phyloP scores from a whole-genome alignment of 2,329 filamentous ascomycete species.

The Furcasterigmium sp. region DNA sequence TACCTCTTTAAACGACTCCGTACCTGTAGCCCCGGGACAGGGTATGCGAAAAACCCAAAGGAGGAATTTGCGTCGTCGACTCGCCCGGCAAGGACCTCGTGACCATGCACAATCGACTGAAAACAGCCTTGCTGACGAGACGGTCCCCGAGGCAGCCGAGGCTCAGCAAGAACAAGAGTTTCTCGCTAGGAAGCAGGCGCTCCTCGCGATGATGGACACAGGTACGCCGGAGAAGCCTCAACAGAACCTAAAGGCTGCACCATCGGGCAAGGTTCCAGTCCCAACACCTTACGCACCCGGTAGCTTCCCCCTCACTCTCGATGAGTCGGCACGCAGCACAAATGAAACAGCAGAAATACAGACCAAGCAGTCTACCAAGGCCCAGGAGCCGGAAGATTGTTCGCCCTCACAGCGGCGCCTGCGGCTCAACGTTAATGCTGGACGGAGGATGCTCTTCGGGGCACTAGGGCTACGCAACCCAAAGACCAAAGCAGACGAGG shows the following conservation, averaged over 20 bases:
- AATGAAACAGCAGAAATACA: background rate
- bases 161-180: constrained; percentile 20
- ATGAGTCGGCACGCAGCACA: background rate
- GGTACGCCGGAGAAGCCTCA: background rate
- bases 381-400: background rate
- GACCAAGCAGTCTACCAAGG: too few species aligned
- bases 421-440: constrained; percentile 49
- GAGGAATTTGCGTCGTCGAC: constrained; percentile 45
- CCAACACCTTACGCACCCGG: background rate
- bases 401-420: constrained; percentile 18
- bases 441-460: constrained; percentile 64
- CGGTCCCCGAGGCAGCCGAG: background rate
- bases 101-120: background rate
- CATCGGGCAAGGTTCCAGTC: background rate
- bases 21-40: constrained; percentile 20
- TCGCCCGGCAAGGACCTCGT: constrained; percentile 21
- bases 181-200: constrained; percentile 32
- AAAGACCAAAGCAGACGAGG: constrained; percentile 63
- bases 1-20: background rate
- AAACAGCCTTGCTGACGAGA: background rate
- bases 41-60: constrained; percentile 41
- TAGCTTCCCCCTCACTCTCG: background rate
- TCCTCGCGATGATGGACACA: constrained; percentile 20
- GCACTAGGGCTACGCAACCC: constrained; percentile 66
- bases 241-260: background rate